Conservation (phyloP, 495 filamentous ascomycete genomes). For the Trichocladium uniseriatum region DNA sequence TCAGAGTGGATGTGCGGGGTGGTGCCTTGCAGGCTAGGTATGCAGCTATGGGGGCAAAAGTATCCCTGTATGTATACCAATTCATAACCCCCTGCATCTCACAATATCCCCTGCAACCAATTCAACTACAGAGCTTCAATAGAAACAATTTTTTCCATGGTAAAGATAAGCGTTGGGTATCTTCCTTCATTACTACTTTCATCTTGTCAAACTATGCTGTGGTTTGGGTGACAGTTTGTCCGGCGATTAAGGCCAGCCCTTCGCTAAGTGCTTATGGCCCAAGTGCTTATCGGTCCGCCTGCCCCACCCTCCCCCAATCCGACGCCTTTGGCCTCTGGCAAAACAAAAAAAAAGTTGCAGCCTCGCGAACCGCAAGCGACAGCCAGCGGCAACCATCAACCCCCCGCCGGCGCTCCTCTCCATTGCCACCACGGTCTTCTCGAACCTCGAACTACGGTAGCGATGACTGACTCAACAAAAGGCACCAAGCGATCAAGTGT, state of each 20-base stretch:
- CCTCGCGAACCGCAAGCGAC: constrained; percentile 6
- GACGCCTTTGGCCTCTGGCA: background rate
- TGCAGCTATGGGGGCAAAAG: background rate
- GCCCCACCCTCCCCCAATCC: constrained; percentile 7
- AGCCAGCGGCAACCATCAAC: background rate
- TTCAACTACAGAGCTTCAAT: too few relatives aligned
- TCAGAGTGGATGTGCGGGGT: constrained; percentile 3
- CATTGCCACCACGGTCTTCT: background rate
- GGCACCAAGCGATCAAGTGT: constrained; percentile 25
- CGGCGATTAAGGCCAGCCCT: too few relatives aligned
- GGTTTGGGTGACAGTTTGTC: too few relatives aligned
- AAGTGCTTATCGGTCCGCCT: constrained; percentile 9
- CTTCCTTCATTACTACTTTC: too few relatives aligned
- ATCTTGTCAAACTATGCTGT: too few relatives aligned
- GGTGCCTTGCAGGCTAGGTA: too few relatives aligned
- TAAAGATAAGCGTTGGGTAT: too few relatives aligned
- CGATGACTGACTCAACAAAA: constrained; percentile 15
- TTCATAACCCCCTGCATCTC: too few relatives aligned
- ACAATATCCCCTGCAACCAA: too few relatives aligned
- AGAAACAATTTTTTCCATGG: too few relatives aligned
- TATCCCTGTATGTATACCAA: too few relatives aligned
- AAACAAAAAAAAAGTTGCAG: constrained; percentile 18
- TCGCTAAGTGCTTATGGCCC: too few relatives aligned
- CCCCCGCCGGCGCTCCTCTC: background rate
- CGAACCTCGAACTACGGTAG: background rate